A percentile compares a stretch with the other conserved stretches of the same genome.
Evolutionary conservation across 2,329 filamentous ascomycete species (phyloP).

Genomic region (Trichoderma arundinaceum): DNA sequence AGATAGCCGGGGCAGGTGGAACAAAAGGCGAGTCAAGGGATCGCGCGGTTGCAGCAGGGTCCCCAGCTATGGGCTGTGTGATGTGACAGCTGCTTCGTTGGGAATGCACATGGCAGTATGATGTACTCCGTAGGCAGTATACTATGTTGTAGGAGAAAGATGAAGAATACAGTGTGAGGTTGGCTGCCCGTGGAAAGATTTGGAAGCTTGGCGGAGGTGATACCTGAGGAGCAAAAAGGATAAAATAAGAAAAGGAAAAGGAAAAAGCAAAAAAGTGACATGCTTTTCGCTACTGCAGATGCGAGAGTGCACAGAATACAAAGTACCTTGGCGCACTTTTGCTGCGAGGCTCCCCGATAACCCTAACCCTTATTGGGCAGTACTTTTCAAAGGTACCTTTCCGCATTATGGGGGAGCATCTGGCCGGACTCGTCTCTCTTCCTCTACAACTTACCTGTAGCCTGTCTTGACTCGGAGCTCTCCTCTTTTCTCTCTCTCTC

Average conservation of each 20-base stretch:
- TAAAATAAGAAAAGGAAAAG: neutral
- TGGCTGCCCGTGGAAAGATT: no score
- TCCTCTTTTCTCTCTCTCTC: neutral
- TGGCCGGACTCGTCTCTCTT: neutral
- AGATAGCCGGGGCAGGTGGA: slow-evolving; percentile 29
- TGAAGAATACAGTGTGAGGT: no score
- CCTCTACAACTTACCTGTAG: neutral
- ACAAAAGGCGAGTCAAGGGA: slow-evolving; percentile 29
- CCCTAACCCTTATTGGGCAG: slow-evolving; percentile 22
- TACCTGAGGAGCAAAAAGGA: no score
- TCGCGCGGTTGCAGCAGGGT: slow-evolving; percentile 22
- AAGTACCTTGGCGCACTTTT: neutral
- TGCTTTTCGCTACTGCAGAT: slow-evolving; percentile 13
- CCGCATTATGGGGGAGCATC: no score
- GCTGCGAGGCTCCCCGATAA: slow-evolving; percentile 13
- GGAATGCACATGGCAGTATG: no score
- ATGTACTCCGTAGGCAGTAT: no score
- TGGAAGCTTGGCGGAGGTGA: no score
- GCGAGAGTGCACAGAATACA: neutral
- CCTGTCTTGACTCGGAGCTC: neutral
- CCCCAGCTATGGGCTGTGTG: slow-evolving; percentile 7
- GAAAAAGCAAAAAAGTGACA: neutral
- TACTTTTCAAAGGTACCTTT: neutral
- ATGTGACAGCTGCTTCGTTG: neutral
- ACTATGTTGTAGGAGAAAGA: no score